Base-by-base conservation (phyloP, 2,329 filamentous ascomycete species). In the Talaromyces sp. region DNA sequence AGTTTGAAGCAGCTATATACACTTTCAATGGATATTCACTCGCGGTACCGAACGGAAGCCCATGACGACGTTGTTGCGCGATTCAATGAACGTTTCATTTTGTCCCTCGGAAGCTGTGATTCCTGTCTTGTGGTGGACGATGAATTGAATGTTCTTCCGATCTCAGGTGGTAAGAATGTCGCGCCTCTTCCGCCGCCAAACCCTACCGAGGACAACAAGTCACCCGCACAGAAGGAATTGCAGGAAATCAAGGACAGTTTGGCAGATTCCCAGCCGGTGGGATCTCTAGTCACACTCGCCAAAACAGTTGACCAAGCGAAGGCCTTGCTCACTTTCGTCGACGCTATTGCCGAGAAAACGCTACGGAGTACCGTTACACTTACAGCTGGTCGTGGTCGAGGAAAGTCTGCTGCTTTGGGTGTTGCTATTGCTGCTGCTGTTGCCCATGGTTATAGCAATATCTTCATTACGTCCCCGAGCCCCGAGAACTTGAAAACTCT, bases 401-500 rank as follows among this genome's bases (percentile, higher is more conserved):
- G 95, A 80, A 99, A 99, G 80, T 99, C 95, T 22, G 96, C 95
- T 19, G 95, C 95, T 29, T 86, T 99, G 73, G 95, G 95, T 79
- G 89, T 99, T 61, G 93, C 95, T 2, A 91, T 99, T 51, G 95
- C 95, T 3, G 93, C 95, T 2, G 96, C 96, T 1, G 87, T 99
- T 53, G 94, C 95, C 1, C 91, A 98, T 75, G 95, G 95, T 29
- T 99, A 99, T 80, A 97, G 93, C 82, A 99, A 99, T 78, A 97
- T 99, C 73, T 99, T 99, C 80, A 97, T 99, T 75, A 99, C 95
- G 1, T 98, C 94, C 1, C 94, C 94, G 0, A 97, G 92, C 67
- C 95, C 95, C 0, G 96, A 99, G 80, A 99, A 99, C 80, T 84
- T 99, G 84, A 99, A 98, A 82, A 99, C 95, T 0, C 84, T 99